These are phyloP conservation scores for Shiraia bambusicola DNA, from an alignment of 2,329 filamentous ascomycete species.

Conservation along the genomic window DNA sequence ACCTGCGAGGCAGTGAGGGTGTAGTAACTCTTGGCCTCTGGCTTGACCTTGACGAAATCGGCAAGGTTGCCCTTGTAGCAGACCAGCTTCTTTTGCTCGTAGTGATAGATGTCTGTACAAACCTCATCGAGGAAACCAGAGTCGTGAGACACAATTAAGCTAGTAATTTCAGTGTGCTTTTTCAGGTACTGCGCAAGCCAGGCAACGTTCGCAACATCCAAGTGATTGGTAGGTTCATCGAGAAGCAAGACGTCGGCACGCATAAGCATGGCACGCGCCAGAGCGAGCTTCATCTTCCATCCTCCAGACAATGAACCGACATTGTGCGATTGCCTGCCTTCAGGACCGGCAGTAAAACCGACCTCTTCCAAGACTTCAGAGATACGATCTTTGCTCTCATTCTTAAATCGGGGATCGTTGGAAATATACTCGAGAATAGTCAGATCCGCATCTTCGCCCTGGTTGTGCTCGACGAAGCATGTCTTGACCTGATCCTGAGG, in stretches of 20 bases:
- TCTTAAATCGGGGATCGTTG: constrained; percentile 83
- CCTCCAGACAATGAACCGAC: constrained; percentile 95
- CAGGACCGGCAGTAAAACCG: constrained; percentile 86
- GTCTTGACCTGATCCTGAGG: constrained; percentile 88
- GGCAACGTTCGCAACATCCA: constrained; percentile 93
- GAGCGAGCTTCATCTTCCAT: constrained; percentile 99
- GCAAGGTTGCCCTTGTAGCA: constrained; percentile 81
- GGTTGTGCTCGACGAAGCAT: constrained; percentile 98
- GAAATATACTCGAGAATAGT: constrained; percentile 91
- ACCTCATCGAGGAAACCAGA: constrained; percentile 95
- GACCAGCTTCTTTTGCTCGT: constrained; percentile 94
- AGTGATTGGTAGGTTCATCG: constrained; percentile 98
- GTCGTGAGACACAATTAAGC: constrained; percentile 97
- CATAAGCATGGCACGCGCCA: constrained; percentile 95
- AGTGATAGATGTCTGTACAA: constrained; percentile 98
- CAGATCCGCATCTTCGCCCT: constrained; percentile 95
- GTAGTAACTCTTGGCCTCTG: constrained; percentile 97
- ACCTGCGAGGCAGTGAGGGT: constrained; percentile 84
- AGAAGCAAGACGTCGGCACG: constrained; percentile 93
- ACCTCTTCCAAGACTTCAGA: constrained; percentile 83
- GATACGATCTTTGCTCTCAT: constrained; percentile 78
- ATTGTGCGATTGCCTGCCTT: constrained; percentile 83
- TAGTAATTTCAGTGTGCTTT: constrained; percentile 93
- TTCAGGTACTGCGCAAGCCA: constrained; percentile 97
- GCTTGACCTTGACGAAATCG: constrained; percentile 82